Base-by-base conservation (phyloP, 2,329 filamentous ascomycete species). In the Trichothecium roseum region DNA sequence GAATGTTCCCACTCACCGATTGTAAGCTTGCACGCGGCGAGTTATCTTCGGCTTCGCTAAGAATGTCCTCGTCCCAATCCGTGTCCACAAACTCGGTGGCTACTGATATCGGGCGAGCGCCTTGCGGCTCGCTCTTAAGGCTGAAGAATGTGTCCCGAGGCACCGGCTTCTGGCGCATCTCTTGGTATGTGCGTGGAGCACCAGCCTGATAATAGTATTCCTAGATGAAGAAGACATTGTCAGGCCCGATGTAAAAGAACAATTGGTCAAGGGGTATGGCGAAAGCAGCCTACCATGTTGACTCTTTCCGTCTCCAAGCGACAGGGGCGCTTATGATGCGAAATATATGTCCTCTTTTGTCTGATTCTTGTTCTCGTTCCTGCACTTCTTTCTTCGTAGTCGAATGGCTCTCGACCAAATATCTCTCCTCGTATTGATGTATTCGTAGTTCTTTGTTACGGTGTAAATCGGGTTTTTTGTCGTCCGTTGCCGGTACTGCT, bases 61-160 rank as follows among this genome's bases (percentile, higher is more conserved):
- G 59, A 34, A 69, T 62, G 33, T 83, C 78, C 44, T 87, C 84
- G 29, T 76, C 71, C 62, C 68, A 74, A 42, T 89, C 84, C 28
- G 82, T 85, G 49, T 87, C 84, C 52, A 81, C 78, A 44, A 86
- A 81, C 49, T 87, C 81, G 16, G 83, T 89, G 30, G 80, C 74
- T 40, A 83, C 69, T 27, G 84, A 88, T 27, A 73, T 56, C 28
- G 82, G 81, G 39, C 81, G 69, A 37, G 64, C 62, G 10, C 46
- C 38, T 36, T 66, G 59, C 16, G 58, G 65, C 41, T 70, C 65
- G 37, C 55, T 55, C 48, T 69, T 72, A 42, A 71, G 56, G 45
- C 68, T 67, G 57, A 83, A 81, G 53, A 83, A 76, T 14, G 74
- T 59, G 56, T 77, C 72, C 45, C 69, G 65, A 18, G 63, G 51